Conservation (phyloP, 345 rosid species). For the Chamaenerion angustifolium region DNA sequence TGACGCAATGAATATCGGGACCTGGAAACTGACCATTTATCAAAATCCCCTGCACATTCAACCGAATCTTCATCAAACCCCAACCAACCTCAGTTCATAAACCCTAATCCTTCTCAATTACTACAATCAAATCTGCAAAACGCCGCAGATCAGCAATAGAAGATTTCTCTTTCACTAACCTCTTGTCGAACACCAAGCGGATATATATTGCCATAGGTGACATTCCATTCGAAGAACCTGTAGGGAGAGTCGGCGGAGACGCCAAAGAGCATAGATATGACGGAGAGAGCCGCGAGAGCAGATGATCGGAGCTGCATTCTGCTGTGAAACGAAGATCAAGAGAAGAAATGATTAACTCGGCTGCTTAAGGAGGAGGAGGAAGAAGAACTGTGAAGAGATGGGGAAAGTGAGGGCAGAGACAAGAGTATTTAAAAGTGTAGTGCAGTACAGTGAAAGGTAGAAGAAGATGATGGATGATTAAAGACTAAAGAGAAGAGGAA, state of each 20-base stretch:
- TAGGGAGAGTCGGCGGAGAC: slow-evolving; percentile 25
- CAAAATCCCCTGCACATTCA: slow-evolving; percentile 31
- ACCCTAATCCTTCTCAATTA: not conserved
- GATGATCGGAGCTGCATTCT: not conserved
- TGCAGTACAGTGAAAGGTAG: slow-evolving; percentile 3
- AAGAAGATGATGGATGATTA: not conserved
- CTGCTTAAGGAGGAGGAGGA: not conserved
- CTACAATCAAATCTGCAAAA: not conserved
- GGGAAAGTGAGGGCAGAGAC: not conserved
- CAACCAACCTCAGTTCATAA: not conserved
- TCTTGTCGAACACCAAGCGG: slow-evolving; percentile 33
- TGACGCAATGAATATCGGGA: slow-evolving; percentile 30
- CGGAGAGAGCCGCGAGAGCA: not conserved
- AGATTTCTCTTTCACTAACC: slow-evolving; percentile 10
- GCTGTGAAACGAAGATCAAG: not conserved
- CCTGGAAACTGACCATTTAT: slow-evolving; percentile 47
- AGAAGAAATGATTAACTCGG: not conserved
- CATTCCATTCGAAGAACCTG: slow-evolving; percentile 32
- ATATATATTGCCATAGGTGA: slow-evolving; percentile 31
- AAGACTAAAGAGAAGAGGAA: not conserved
- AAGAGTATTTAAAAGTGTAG: slow-evolving; percentile 1
- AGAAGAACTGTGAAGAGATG: not conserved
- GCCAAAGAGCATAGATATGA: slow-evolving; percentile 6
- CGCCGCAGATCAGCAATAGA: not conserved
- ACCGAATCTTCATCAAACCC: not conserved